Conservation (phyloP, 352 stramenopile species). For the Globisporangium apiculatum region DNA sequence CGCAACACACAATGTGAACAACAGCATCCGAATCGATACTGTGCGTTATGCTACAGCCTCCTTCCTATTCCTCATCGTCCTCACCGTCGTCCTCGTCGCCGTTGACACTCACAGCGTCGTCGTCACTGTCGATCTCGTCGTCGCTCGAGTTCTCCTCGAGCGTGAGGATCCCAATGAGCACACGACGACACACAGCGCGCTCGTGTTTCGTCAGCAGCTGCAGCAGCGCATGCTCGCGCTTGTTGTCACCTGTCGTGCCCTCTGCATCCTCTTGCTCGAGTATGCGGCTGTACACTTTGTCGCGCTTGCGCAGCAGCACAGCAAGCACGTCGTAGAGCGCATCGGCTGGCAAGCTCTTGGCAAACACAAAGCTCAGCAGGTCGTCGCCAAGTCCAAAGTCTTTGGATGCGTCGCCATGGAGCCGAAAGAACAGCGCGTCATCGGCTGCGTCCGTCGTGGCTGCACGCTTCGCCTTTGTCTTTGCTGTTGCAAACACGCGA, state of each 20-base stretch:
- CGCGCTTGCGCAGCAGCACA: constrained; percentile 49
- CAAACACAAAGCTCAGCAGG: constrained; percentile 58
- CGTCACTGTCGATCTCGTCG: constrained; percentile 13
- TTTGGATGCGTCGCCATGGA: constrained; percentile 35
- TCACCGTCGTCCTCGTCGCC: not conserved
- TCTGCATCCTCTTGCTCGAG: constrained; percentile 14
- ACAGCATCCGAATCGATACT: too few species aligned
- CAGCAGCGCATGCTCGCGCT: constrained; percentile 2
- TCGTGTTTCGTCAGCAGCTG: constrained; percentile 35
- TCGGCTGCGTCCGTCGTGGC: constrained; percentile 3
- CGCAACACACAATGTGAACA: too few species aligned
- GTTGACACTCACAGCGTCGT: not conserved
- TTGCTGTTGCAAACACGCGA: constrained; percentile 24
- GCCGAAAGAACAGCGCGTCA: constrained; percentile 37
- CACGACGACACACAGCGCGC: constrained; percentile 47
- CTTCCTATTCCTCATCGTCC: not conserved
- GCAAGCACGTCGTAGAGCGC: constrained; percentile 58
- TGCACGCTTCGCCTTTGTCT: constrained; percentile 3
- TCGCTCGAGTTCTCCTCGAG: constrained; percentile 48
- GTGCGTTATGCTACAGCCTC: too few species aligned
- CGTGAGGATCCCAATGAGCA: constrained; percentile 53
- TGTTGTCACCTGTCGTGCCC: not conserved
- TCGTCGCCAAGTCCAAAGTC: constrained; percentile 63
- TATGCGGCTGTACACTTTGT: constrained; percentile 53
- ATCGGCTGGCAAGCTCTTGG: constrained; percentile 39